Conservation (phyloP, 331 rosid genomes). For the Acacia concinna region DNA sequence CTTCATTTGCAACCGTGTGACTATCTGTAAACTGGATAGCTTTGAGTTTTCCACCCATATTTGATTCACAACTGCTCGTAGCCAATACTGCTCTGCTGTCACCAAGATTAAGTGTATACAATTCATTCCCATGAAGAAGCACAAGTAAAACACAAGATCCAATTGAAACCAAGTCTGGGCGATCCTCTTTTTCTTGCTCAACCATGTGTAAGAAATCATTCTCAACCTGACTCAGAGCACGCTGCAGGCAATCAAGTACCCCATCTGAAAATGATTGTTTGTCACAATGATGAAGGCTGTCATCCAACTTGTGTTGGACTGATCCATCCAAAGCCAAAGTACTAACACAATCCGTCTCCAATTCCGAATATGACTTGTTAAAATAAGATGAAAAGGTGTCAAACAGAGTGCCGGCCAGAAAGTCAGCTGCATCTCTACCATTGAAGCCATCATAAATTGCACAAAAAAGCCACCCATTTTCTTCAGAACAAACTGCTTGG, state of each 20-base stretch:
- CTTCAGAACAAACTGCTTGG: constrained; percentile 98
- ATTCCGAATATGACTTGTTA: constrained; percentile 56
- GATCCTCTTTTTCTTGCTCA: constrained; percentile 96
- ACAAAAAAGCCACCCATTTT: constrained; percentile 95
- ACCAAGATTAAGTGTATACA: constrained; percentile 90
- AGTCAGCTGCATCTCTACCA: constrained; percentile 98
- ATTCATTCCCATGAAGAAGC: constrained; percentile 83
- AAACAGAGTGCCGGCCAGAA: constrained; percentile 90
- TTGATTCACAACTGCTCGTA: constrained; percentile 36
- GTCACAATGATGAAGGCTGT: constrained; percentile 22
- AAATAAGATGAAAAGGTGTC: constrained; percentile 76
- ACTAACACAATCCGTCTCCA: constrained; percentile 1
- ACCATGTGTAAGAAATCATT: constrained; percentile 95
- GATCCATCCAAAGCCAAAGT: constrained; percentile 30
- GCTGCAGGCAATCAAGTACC: constrained; percentile 74
- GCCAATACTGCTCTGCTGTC: constrained; percentile 97
- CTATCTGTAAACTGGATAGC: constrained; percentile 89
- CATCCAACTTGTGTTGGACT: constrained; percentile 36
- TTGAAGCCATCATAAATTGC: constrained; percentile 96
- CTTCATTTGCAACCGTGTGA: constrained; percentile 79
- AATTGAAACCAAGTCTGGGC: constrained; percentile 91
- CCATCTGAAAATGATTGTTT: constrained; percentile 52
- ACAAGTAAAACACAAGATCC: constrained; percentile 93
- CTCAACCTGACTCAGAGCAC: constrained; percentile 78
- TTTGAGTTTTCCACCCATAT: constrained; percentile 45